phyloP scores from a whole-genome alignment of 2,329 filamentous ascomycete species.

The Penicillium brevicompactum region DNA sequence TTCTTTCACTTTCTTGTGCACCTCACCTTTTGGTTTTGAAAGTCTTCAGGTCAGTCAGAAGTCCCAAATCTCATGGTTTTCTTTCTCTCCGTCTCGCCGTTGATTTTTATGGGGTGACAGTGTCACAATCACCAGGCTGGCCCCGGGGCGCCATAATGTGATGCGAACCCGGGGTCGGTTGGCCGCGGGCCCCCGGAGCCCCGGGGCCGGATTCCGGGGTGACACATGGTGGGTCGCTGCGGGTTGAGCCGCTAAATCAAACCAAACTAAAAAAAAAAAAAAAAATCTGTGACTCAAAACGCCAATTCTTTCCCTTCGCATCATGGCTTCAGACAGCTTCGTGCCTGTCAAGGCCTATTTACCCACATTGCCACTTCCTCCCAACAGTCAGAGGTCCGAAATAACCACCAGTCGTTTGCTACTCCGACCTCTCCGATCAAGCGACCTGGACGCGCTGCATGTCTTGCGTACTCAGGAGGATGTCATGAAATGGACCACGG shows the following conservation, averaged over 20 bases:
- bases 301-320: background rate
- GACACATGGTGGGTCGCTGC: background rate
- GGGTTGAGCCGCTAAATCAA: background rate
- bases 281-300: background rate
- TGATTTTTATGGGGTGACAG: too few relatives aligned
- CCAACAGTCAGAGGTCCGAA: slow-evolving; percentile 3
- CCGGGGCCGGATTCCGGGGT: background rate
- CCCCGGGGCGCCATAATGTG: too few relatives aligned
- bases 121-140: too few relatives aligned
- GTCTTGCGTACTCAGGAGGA: slow-evolving; percentile 13
- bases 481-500: slow-evolving; percentile 15
- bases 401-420: slow-evolving; percentile 13
- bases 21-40: too few relatives aligned
- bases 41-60: too few relatives aligned
- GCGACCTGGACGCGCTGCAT: slow-evolving; percentile 12
- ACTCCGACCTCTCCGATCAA: slow-evolving; percentile 7
- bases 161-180: too few relatives aligned
- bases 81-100: too few relatives aligned
- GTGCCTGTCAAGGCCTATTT: slow-evolving; percentile 11
- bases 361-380: slow-evolving; percentile 12
- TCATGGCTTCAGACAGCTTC: slow-evolving; percentile 1
- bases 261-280: too few relatives aligned
- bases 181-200: too few relatives aligned
- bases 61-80: too few relatives aligned
- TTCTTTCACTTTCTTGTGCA: too few relatives aligned